phyloP scores from a whole-genome alignment of 768 basidiomycete genomes.

The Filobasidium floriforme region DNA sequence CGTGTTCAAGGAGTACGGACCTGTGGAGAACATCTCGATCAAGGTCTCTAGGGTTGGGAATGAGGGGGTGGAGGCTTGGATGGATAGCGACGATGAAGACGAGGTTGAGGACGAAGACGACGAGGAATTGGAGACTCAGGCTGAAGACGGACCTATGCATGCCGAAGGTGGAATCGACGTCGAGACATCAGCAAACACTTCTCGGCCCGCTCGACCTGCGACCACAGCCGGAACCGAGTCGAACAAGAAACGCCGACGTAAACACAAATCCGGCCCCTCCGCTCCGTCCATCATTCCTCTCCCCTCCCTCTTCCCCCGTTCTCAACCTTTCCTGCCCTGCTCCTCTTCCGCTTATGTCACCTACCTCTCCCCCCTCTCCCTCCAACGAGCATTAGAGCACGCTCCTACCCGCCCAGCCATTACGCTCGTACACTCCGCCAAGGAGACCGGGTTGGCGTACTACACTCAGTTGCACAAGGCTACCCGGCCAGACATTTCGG shows the following conservation, averaged over 20 bases:
- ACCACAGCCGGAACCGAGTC: constrained; percentile 6
- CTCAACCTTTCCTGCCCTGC: constrained; percentile 59
- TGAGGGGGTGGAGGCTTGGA: constrained; percentile 20
- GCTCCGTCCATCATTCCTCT: constrained; percentile 57
- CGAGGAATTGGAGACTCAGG: constrained; percentile 29
- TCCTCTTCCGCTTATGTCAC: constrained; percentile 55
- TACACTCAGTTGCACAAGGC: constrained; percentile 60
- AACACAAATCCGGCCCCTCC: constrained; percentile 38
- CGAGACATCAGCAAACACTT: constrained; percentile 29
- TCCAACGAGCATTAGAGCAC: constrained; percentile 56
- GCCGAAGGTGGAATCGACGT: no score
- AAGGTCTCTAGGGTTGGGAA: constrained; percentile 32
- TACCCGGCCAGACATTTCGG: constrained; percentile 66
- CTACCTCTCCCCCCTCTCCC: constrained; percentile 64
- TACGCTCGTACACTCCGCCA: constrained; percentile 40
- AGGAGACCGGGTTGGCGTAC: constrained; percentile 64
- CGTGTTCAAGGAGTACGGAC: constrained; percentile 71
- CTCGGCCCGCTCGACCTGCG: constrained; percentile 14
- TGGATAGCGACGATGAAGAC: constrained; percentile 31
- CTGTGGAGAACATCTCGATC: constrained; percentile 67
- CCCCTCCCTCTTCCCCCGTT: constrained; percentile 53
- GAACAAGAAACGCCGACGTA: constrained; percentile 29
- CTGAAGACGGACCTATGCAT: constrained; percentile 38
- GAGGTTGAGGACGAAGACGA: constrained; percentile 32
- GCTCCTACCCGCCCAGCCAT: constrained; percentile 14